Evolutionary conservation across 352 stramenopile species (phyloP), one percentile per base, ranked within the genome.

Genomic region (Globisporangium solare): DNA sequence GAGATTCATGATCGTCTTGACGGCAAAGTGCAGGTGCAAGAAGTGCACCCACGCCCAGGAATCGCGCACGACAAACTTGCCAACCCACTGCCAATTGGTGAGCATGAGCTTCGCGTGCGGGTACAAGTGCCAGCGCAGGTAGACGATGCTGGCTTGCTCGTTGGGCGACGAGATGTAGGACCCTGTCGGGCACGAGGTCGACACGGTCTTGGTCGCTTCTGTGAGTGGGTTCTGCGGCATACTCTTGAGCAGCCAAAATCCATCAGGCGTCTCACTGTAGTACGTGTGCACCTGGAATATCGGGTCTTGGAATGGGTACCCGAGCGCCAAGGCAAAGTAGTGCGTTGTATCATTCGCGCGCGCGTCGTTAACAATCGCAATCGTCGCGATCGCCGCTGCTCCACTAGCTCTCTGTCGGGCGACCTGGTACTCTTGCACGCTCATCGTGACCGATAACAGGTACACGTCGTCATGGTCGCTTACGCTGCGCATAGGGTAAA

Each of bases 351-450:
- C 42, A 7, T 41, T 54, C 15, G 41, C 60, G 21, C 47, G 63
- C 47, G 77, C 64, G 40, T 80, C 61, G 13, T 63, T 24, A 1
- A 77, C 49, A 18, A 73, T n/a, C 2, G 60, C 63, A 24, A 77
- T 56, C 12, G 68, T 75, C 6, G 66, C 54, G 21, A 77, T 42
- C 0, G 61, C 51, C 3, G 63, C 58, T 10, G 68, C 54, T 0
- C 66, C 71, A 20, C 21, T 39, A 35, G 60, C 60, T 1, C 61
- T 62, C 2, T 67, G 39, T 1, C 41, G 49, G 6, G 58, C 15
- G 15, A 73, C 49, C 3, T 68, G 59, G 39, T 71, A 79, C 12
- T 69, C 55, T 20, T 79, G 71, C 0, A 67, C 50, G n/a, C 52
- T 66, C 0, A 79, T 17, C 0, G 51, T 54, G n/a, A 73, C 46